Evolutionary conservation across 1,284 basidiomycete genomes (phyloP), one percentile per base, ranked within the genome.

Genomic region (Xerocomus amazonicus): DNA sequence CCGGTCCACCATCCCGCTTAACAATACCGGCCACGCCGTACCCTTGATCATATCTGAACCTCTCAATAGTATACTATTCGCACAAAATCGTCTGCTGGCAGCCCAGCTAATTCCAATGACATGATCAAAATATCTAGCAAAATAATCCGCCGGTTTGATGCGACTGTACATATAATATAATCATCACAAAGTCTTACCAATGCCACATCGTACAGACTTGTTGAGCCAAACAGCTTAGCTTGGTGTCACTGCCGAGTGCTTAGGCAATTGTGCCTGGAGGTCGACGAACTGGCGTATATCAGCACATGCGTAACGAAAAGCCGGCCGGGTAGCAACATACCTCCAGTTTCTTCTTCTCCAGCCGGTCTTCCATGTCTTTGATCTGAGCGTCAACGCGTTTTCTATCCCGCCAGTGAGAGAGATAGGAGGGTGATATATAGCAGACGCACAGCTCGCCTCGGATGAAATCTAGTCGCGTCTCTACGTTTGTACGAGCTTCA

Each of bases 381-480:
- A 96, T 73, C 65, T 90, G 87, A 6, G 60, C 68, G 68, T 96
- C 93, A 6, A 92, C 81, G 19, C 91, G 80, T 70, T 87, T 86
- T 55, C 92, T 96, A 58, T 40, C 50, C 38, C 31, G 40, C 31
- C 42, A 47, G 39, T 47, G 31, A 59, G 45, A 41, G 29, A 49
- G 33, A 35, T 43, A 26, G 33, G 32, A 39, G 34, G 43, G 33
- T 39, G 37, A 16, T 28, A 7, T 36, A 14, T 33, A 40, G 28
- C 28, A 19, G 5, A 75, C 89, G 52, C 54, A 97, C 95, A 97
- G 92, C 70, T 99, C 95, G 43, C 80, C 73, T 47, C 75, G 78
- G 64, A 99, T 98, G 70, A 93, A 97, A 53, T 93, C 91, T 35
- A 99, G 72, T 6, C 96, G 83, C 51, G 92, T 97, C 56, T 93